Percentiles rank a stretch among this genome's conserved stretches.
Conservation (phyloP, 345 rosid species). For the Ceriops tagal region DNA sequence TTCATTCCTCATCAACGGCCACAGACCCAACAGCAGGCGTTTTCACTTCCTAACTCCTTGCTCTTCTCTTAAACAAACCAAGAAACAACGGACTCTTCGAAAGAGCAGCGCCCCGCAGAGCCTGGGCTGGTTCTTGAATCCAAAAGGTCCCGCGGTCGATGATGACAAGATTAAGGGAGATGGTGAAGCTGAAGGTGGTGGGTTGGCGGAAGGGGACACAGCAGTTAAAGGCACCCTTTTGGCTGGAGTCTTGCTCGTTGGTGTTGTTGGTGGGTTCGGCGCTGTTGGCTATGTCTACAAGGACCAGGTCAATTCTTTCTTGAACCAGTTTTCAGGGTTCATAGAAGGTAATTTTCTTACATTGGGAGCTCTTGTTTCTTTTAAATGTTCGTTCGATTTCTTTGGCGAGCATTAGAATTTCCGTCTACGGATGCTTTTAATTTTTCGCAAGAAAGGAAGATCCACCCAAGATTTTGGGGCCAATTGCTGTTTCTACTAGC, state of each 20-base stretch:
- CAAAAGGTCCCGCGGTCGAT: conserved; percentile 41
- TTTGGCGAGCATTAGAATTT: conserved; percentile 1
- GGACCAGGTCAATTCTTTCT: conserved; percentile 77
- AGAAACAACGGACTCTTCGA: conserved; percentile 58
- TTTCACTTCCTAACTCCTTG: conserved; percentile 67
- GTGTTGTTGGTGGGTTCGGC: conserved; percentile 81
- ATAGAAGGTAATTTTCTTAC: conserved; percentile 59
- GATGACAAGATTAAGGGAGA: conserved; percentile 26
- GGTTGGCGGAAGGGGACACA: conserved; percentile 41
- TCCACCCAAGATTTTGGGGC: background rate
- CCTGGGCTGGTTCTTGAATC: conserved; percentile 61
- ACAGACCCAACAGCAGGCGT: conserved; percentile 54
- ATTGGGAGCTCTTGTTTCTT: background rate
- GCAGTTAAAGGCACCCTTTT: conserved; percentile 77
- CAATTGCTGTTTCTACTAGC: background rate
- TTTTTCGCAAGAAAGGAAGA: background rate
- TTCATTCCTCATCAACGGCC: conserved; percentile 38
- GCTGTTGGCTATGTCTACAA: conserved; percentile 66
- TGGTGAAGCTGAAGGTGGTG: conserved; percentile 17
- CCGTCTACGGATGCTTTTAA: no score
- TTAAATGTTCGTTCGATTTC: background rate
- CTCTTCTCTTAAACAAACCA: conserved; percentile 69
- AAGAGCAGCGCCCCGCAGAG: conserved; percentile 59
- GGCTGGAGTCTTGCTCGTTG: conserved; percentile 80
- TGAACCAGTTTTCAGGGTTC: conserved; percentile 71